Base-by-base conservation (phyloP, 768 basidiomycete species). In the Termitomyces sp. region DNA sequence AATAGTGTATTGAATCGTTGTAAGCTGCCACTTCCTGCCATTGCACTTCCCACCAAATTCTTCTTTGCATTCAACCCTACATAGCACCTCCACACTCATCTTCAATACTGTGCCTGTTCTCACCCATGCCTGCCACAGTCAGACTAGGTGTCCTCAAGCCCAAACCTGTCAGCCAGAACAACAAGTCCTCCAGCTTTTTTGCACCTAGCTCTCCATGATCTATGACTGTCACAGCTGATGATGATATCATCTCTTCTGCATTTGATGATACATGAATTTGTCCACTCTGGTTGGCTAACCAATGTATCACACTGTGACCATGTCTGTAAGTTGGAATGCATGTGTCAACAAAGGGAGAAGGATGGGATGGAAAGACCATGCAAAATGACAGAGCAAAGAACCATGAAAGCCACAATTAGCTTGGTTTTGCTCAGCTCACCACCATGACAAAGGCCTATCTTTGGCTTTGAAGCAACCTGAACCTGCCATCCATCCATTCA, bases 371-470 rank as follows among this genome's bases (percentile, higher is more conserved):
- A 95, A 10, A 97, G 77, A 2, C 94, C 95, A 66, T 92, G 91
- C 17, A 90, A 84, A 16, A 88, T 78, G 60, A 98, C 91, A 0
- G 93, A 95, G 64, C 85, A 87, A 9, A 99, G 79, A 4, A 99
- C 96, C 84, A 98, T 86, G 72, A 97, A 98, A 1, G 90, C 86
- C 11, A 93, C 90, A 62, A 99, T 91, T 0, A 96, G 97, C 68
- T 95, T n/a, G n/a, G n/a, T n/a, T n/a, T n/a, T n/a, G n/a, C n/a
- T n/a, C n/a, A n/a, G n/a, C n/a, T n/a, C n/a, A n/a, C n/a, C n/a
- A n/a, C n/a, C n/a, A n/a, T n/a, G n/a, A n/a, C n/a, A n/a, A n/a
- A n/a, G n/a, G n/a, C n/a, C n/a, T n/a, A n/a, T n/a, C n/a, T n/a
- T n/a, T n/a, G n/a, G n/a, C n/a, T n/a, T n/a, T n/a, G n/a, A n/a